Percentiles rank a stretch among this genome's conserved stretches.
These are phyloP conservation scores for Lindgomyces ingoldianus DNA, from an alignment of 495 filamentous ascomycete species.

Conservation along the genomic window DNA sequence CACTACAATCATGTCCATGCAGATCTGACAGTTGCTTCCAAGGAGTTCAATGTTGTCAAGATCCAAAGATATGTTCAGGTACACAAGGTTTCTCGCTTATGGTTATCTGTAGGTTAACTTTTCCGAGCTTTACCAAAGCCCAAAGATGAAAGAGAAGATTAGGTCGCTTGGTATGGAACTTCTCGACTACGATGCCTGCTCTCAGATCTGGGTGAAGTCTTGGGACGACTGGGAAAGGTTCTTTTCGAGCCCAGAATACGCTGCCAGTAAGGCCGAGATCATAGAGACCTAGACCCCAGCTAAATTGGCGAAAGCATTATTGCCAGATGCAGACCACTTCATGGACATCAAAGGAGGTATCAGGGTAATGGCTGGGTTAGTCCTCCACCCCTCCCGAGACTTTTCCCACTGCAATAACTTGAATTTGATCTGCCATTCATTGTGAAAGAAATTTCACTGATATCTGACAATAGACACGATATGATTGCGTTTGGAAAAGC, in stretches of 20 bases:
- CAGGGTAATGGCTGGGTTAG: conserved; percentile 38
- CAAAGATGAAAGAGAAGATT: conserved; percentile 40
- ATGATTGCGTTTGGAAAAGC: conserved; percentile 33
- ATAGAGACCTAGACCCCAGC: neutral
- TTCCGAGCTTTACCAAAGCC: conserved; percentile 31
- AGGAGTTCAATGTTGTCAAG: conserved; percentile 37
- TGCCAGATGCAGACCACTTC: conserved; percentile 38
- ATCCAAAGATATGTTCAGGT: conserved; percentile 42
- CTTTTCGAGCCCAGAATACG: conserved; percentile 31
- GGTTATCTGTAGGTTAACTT: neutral
- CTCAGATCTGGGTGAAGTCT: conserved; percentile 39
- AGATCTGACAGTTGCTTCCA: conserved; percentile 38
- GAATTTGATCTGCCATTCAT: too few species aligned
- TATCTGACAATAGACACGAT: conserved; percentile 24
- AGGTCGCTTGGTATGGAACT: conserved; percentile 37
- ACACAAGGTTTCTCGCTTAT: neutral
- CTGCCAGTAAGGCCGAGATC: conserved; percentile 2
- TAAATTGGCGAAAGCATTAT: conserved; percentile 25
- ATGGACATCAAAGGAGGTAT: conserved; percentile 34
- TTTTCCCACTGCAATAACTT: neutral
- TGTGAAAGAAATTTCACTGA: too few species aligned
- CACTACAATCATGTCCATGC: conserved; percentile 43
- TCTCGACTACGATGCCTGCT: conserved; percentile 40
- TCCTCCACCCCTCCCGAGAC: neutral
- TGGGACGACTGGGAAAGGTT: conserved; percentile 42